Percentiles rank a stretch among this genome's conserved stretches.
Conservation (phyloP, 768 basidiomycete species). For the Termitomyces sp. region DNA sequence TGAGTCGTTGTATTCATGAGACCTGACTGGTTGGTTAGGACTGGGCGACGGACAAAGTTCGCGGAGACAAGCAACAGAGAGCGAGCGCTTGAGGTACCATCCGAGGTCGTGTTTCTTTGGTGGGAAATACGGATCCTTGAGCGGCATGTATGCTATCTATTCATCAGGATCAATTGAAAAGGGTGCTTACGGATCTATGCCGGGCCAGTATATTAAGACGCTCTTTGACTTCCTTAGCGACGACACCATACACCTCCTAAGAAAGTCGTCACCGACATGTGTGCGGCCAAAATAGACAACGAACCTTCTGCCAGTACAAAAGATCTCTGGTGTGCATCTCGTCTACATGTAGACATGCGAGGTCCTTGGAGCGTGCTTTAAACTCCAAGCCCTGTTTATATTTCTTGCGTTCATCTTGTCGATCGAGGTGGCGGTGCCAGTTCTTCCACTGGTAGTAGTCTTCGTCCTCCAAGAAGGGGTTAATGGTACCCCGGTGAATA, state of each 20-base stretch:
- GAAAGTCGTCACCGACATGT: background rate
- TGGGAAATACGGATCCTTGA: slow-evolving; percentile 33
- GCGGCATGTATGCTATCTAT: background rate
- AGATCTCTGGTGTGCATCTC: slow-evolving; percentile 30
- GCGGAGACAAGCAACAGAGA: slow-evolving; percentile 29
- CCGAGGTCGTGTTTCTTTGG: slow-evolving; percentile 27
- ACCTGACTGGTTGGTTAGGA: background rate
- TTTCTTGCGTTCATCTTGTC: slow-evolving; percentile 26
- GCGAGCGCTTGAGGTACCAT: slow-evolving; percentile 37
- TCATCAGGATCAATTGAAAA: background rate
- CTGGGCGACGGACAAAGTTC: slow-evolving; percentile 22
- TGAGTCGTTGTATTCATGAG: background rate
- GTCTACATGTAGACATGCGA: slow-evolving; percentile 29
- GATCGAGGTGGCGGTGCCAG: slow-evolving; percentile 40
- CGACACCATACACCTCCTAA: slow-evolving; percentile 28
- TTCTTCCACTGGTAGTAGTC: slow-evolving; percentile 38
- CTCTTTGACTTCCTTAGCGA: slow-evolving; percentile 23
- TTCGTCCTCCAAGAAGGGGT: slow-evolving; percentile 34
- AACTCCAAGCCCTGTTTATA: slow-evolving; percentile 28
- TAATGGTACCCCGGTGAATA: slow-evolving; percentile 29
- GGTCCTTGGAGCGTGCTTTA: slow-evolving; percentile 23
- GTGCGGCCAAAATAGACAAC: background rate
- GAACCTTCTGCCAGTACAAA: slow-evolving; percentile 29
- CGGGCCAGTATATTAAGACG: slow-evolving; percentile 20
- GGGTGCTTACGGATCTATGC: slow-evolving; percentile 25